Evolutionary conservation across 257 asterid genomes (phyloP).

Genomic region (Solanum paucissectum): DNA sequence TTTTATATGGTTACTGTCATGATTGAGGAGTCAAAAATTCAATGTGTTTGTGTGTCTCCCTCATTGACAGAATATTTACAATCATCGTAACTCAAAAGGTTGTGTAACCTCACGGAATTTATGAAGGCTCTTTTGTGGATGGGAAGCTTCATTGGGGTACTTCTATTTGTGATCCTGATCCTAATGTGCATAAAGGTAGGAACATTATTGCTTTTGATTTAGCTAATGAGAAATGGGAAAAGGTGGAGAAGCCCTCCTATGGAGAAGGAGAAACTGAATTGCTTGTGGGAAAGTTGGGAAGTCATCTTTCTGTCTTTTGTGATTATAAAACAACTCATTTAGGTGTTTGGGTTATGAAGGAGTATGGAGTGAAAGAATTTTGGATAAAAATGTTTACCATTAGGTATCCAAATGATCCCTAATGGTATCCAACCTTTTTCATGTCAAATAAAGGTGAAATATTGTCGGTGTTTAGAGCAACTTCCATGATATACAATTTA

Average conservation of each 20-base stretch:
- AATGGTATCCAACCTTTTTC: neutral
- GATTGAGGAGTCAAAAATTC: too few species aligned
- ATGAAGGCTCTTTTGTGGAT: neutral
- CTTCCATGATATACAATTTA: too few species aligned
- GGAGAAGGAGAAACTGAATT: neutral
- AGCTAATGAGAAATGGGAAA: neutral
- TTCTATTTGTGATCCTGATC: neutral
- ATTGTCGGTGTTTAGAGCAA: too few species aligned
- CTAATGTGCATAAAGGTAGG: neutral
- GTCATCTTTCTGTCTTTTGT: neutral
- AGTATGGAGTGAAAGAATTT: neutral
- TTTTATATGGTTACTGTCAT: too few species aligned
- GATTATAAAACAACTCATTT: neutral
- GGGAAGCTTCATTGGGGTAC: neutral
- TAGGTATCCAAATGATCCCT: too few species aligned
- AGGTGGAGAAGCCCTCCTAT: neutral
- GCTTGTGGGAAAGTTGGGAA: neutral
- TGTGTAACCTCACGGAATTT: too few species aligned
- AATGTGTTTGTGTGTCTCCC: too few species aligned
- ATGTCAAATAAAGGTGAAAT: too few species aligned
- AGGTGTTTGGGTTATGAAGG: neutral
- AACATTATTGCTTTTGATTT: neutral
- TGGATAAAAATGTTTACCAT: neutral
- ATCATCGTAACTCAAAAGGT: too few species aligned
- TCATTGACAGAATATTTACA: too few species aligned